phyloP scores from a whole-genome alignment of 192 early-diverging fungal genomes.

The Coemansia reversa region DNA sequence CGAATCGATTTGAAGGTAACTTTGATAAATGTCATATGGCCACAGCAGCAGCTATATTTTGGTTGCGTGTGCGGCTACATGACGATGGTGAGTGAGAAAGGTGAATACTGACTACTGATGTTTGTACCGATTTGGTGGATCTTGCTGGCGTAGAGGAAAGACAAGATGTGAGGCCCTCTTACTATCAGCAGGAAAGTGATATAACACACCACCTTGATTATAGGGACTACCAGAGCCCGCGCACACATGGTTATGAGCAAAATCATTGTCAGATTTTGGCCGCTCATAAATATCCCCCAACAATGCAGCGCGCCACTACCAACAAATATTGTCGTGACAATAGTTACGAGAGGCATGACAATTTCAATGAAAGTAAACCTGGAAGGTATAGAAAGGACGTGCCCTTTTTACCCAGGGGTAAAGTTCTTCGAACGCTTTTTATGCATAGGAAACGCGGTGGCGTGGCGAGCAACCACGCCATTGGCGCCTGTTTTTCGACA shows the following conservation, averaged over 20 bases:
- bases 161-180: neutral
- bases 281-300: neutral
- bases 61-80: neutral
- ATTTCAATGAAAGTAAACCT: neutral
- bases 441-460: conserved; percentile 6
- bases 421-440: conserved; percentile 37
- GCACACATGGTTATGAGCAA: neutral
- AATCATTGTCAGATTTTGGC: neutral
- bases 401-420: conserved; percentile 1
- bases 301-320: neutral
- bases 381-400: conserved; percentile 12
- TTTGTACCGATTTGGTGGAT: neutral
- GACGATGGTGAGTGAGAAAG: neutral
- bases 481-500: conserved; percentile 13
- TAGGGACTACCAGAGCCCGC: neutral
- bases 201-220: neutral
- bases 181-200: neutral
- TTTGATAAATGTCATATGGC: neutral
- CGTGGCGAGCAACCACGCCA: neutral
- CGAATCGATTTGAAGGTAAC: neutral
- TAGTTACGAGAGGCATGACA: neutral
- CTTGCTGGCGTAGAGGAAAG: neutral
- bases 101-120: neutral
- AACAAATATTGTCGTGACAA: neutral
- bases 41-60: neutral